These are phyloP conservation scores for Thielaviopsis euricoi DNA, from an alignment of 2,329 filamentous ascomycete genomes.

Conservation along the genomic window DNA sequence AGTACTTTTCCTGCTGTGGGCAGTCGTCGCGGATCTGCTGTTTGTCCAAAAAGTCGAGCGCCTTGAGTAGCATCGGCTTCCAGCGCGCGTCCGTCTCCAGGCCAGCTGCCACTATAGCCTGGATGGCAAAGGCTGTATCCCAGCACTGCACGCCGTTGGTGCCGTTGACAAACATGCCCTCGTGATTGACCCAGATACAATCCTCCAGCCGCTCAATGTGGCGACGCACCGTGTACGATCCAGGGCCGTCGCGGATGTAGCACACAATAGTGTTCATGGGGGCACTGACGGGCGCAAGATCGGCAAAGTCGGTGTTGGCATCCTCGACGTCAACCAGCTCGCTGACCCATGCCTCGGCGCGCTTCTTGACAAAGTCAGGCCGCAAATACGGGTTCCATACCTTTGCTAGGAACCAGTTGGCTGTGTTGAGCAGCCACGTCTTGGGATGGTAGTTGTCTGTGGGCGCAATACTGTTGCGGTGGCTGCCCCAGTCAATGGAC, in stretches of 20 bases:
- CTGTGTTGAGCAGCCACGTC: constrained; percentile 59
- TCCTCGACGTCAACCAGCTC: constrained; percentile 82
- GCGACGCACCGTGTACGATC: constrained; percentile 51
- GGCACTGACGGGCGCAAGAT: constrained; percentile 76
- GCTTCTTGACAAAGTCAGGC: constrained; percentile 43
- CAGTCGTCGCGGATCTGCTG: constrained; percentile 84
- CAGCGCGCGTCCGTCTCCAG: constrained; percentile 63
- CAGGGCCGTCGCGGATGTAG: constrained; percentile 70
- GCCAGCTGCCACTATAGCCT: constrained; percentile 63
- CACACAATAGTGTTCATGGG: constrained; percentile 81
- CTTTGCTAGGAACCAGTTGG: constrained; percentile 64
- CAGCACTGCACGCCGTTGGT: constrained; percentile 97
- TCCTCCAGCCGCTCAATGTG: constrained; percentile 74
- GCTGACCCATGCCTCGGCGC: constrained; percentile 67
- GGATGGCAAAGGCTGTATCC: constrained; percentile 86
- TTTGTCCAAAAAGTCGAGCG: constrained; percentile 69
- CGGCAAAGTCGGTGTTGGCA: constrained; percentile 74
- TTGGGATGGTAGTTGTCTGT: constrained; percentile 90
- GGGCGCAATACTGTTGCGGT: constrained; percentile 68
- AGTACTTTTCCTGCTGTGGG: constrained; percentile 59
- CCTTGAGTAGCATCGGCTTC: constrained; percentile 67
- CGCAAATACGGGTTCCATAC: constrained; percentile 70
- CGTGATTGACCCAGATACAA: constrained; percentile 77
- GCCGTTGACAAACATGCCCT: constrained; percentile 88
- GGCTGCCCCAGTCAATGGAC: constrained; percentile 56